phyloP scores from a whole-genome alignment of 345 rosid species.

The Acer yangbiense region DNA sequence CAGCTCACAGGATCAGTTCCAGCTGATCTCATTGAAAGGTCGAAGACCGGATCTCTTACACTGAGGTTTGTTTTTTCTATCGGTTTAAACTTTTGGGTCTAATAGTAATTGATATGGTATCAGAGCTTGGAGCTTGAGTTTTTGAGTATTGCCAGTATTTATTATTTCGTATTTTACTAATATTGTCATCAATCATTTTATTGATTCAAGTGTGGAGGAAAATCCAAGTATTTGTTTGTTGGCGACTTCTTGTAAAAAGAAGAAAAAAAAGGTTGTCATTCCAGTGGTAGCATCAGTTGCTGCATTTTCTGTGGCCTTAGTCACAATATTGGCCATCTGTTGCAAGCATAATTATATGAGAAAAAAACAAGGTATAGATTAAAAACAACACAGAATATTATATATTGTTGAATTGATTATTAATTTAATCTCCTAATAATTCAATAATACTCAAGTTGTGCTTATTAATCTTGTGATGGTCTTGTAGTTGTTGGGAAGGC shows the following conservation, averaged over 20 bases:
- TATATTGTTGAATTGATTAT: too few relatives aligned
- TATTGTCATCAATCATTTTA: too few relatives aligned
- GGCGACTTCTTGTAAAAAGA: slow-evolving; percentile 36
- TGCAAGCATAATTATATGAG: neutral
- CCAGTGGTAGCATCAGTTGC: slow-evolving; percentile 39
- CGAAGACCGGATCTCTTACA: slow-evolving; percentile 28
- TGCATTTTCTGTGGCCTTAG: slow-evolving; percentile 26
- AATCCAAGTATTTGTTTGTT: slow-evolving; percentile 43
- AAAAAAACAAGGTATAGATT: slow-evolving; percentile 24
- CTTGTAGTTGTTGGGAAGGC: neutral
- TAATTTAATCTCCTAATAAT: too few relatives aligned
- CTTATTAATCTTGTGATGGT: neutral
- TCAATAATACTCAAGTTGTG: too few relatives aligned
- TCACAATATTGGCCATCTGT: neutral
- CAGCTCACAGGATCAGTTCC: slow-evolving; percentile 50
- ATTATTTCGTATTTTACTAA: too few relatives aligned
- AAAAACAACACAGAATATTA: too few relatives aligned
- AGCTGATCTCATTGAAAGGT: slow-evolving; percentile 37
- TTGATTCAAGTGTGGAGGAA: slow-evolving; percentile 35
- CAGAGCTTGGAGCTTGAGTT: too few relatives aligned
- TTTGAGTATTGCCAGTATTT: too few relatives aligned
- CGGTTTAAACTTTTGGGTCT: too few relatives aligned
- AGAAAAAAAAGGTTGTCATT: slow-evolving; percentile 28
- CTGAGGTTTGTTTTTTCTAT: slow-evolving; percentile 32
- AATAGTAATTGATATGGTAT: too few relatives aligned